Percentiles rank a stretch among this genome's conserved stretches.
These are phyloP conservation scores for Podospora australis DNA, from an alignment of 495 filamentous ascomycete species.

Conservation along the genomic window DNA sequence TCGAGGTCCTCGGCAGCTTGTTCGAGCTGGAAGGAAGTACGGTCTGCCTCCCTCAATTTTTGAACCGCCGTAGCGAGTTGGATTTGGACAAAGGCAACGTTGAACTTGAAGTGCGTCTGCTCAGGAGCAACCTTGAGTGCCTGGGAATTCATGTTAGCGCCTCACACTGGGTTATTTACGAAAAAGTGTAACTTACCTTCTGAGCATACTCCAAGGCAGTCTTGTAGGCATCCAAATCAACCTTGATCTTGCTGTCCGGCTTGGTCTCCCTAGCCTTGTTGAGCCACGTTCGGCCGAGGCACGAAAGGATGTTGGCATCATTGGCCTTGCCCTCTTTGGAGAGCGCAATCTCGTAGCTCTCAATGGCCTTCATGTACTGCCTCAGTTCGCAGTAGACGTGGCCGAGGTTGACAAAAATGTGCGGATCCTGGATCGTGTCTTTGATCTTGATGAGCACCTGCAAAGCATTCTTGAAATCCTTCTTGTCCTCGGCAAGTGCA, in stretches of 20 bases:
- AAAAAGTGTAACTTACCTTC: slow-evolving; percentile 40
- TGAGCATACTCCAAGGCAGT: slow-evolving; percentile 80
- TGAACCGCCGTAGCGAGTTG: slow-evolving; percentile 81
- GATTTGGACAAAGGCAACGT: slow-evolving; percentile 94
- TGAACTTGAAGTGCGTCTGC: slow-evolving; percentile 89
- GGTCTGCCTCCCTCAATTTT: slow-evolving; percentile 63
- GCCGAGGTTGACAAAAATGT: slow-evolving; percentile 84
- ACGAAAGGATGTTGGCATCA: slow-evolving; percentile 78
- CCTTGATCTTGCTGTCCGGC: too few species aligned
- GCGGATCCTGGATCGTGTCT: slow-evolving; percentile 80
- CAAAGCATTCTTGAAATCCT: slow-evolving; percentile 71
- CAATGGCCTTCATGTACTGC: slow-evolving; percentile 83
- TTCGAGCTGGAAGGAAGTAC: slow-evolving; percentile 71
- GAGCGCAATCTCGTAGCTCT: slow-evolving; percentile 89
- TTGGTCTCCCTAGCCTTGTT: slow-evolving; percentile 75
- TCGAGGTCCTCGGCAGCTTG: slow-evolving; percentile 79
- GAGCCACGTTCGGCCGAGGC: slow-evolving; percentile 91
- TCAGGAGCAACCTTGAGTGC: slow-evolving; percentile 73
- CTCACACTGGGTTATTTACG: not conserved
- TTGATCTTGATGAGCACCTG: slow-evolving; percentile 81
- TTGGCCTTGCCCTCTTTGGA: slow-evolving; percentile 67
- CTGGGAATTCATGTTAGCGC: slow-evolving; percentile 33
- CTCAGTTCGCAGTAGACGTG: slow-evolving; percentile 85
- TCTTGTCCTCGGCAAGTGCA: slow-evolving; percentile 86
- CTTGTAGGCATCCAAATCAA: slow-evolving; percentile 71